phyloP scores from a whole-genome alignment of 1,284 basidiomycete genomes.

The Neonothopanus nambi region DNA sequence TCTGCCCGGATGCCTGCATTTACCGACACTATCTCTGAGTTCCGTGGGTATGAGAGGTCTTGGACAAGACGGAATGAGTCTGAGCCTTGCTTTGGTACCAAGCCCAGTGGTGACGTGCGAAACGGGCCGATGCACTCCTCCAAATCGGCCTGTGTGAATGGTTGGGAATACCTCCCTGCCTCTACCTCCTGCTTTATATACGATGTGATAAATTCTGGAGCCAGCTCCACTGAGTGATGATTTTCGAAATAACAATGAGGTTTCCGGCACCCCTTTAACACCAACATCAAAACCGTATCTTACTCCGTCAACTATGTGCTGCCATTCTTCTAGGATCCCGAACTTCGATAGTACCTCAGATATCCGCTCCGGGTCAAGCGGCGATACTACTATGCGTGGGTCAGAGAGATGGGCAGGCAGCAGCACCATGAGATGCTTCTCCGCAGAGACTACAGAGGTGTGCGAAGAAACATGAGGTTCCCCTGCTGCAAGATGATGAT shows the following conservation, averaged over 20 bases:
- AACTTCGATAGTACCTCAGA: too few species aligned
- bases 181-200: conserved; percentile 33
- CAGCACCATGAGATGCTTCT: too few species aligned
- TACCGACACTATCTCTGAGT: conserved; percentile 26
- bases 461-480: too few species aligned
- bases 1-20: conserved; percentile 30
- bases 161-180: conserved; percentile 32
- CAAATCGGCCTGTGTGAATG: conserved; percentile 27
- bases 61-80: conserved; percentile 36
- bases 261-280: conserved; percentile 10
- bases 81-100: too few species aligned
- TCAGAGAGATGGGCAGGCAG: too few species aligned
- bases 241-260: conserved; percentile 27
- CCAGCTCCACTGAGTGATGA: conserved; percentile 28
- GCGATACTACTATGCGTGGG: too few species aligned
- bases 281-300: conserved; percentile 36
- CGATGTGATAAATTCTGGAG: conserved; percentile 23
- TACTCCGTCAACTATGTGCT: too few species aligned
- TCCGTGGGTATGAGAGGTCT: conserved; percentile 36
- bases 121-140: conserved; percentile 38
- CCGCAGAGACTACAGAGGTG: too few species aligned
- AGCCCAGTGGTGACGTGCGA: conserved; percentile 34
- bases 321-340: too few species aligned
- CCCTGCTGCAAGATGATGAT: too few species aligned
- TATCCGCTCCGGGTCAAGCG: too few species aligned